Conservation (phyloP, 2,329 filamentous ascomycete species). For the Thelonectria discophora region DNA sequence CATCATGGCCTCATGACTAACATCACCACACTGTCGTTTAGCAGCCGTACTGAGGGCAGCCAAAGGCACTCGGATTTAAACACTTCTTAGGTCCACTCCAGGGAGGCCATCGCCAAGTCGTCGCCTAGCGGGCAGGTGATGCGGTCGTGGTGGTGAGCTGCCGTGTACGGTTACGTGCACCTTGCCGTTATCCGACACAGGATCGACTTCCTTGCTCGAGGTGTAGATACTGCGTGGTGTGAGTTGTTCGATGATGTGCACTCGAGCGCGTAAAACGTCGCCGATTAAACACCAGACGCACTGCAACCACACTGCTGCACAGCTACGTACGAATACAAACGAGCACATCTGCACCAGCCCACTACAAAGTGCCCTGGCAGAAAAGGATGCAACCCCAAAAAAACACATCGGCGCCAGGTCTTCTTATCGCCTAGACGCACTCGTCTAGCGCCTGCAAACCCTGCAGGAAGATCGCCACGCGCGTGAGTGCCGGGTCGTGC, state of each 20-base stretch:
- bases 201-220: background rate
- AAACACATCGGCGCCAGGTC: background rate
- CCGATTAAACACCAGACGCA: too few species aligned
- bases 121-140: constrained; percentile 4
- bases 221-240: background rate
- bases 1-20: too few species aligned
- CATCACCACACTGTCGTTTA: background rate
- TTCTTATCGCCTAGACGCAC: background rate
- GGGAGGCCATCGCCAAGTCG: constrained; percentile 7
- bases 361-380: too few species aligned
- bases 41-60: background rate
- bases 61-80: background rate
- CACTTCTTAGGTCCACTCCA: too few species aligned
- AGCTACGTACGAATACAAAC: too few species aligned
- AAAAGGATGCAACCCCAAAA: background rate
- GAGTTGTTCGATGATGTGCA: too few species aligned
- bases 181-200: too few species aligned
- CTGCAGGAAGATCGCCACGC: background rate
- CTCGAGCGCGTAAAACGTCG: too few species aligned
- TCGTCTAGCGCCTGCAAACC: background rate
- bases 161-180: background rate
- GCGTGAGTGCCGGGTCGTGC: constrained; percentile 1
- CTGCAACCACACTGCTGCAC: too few species aligned
- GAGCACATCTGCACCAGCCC: too few species aligned
- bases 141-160: background rate